phyloP scores from a whole-genome alignment of 257 asterid genomes.

The Solanum paucissectum region DNA sequence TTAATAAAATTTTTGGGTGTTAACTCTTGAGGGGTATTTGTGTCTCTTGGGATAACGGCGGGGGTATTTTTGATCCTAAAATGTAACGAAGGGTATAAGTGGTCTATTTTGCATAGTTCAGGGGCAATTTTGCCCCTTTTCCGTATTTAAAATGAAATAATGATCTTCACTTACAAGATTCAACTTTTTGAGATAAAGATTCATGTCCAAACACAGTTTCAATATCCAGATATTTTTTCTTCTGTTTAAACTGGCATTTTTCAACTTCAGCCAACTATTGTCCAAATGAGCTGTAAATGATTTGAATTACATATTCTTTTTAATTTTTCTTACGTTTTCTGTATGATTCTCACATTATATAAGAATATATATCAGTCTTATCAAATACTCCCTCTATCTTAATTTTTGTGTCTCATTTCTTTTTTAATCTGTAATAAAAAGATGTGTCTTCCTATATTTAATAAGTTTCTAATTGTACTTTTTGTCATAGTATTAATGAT shows the following conservation, averaged over 20 bases:
- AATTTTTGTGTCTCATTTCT: not conserved
- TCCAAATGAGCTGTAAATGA: not conserved
- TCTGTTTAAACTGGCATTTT: not conserved
- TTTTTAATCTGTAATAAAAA: not conserved
- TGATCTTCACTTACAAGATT: not conserved
- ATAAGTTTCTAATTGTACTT: not conserved
- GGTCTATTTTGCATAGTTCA: too few species aligned
- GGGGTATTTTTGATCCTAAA: too few species aligned
- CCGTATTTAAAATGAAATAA: not conserved
- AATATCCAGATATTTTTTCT: not conserved
- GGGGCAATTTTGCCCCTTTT: too few species aligned
- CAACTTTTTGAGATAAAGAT: not conserved
- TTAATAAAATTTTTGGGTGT: too few species aligned
- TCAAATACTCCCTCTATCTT: not conserved
- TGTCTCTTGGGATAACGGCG: too few species aligned
- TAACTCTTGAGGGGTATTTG: too few species aligned
- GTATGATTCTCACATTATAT: not conserved
- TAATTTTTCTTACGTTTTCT: not conserved
- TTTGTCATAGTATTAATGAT: not conserved
- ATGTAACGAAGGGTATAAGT: too few species aligned
- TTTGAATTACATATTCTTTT: not conserved
- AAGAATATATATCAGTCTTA: too few species aligned
- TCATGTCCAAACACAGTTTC: not conserved
- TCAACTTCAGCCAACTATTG: not conserved
- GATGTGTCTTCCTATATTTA: not conserved